These are phyloP conservation scores for Pyronema domesticum DNA, from an alignment of 495 filamentous ascomycete species.

Conservation along the genomic window DNA sequence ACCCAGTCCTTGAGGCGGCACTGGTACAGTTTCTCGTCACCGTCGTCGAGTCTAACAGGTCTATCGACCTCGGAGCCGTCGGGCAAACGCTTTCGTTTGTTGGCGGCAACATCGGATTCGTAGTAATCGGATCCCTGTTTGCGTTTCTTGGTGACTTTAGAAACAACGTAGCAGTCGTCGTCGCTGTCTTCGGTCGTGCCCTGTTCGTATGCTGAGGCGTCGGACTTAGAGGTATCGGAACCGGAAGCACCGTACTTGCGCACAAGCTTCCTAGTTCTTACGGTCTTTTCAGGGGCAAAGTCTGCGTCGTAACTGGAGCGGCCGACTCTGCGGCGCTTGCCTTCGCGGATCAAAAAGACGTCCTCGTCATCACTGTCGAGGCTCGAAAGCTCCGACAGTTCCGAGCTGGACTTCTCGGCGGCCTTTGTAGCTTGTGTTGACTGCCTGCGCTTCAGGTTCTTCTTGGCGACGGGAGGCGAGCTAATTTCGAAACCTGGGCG, in stretches of 20 bases:
- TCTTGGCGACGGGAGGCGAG: neutral
- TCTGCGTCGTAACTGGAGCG: conserved; percentile 10
- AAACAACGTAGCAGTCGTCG: conserved; percentile 19
- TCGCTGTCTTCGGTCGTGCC: neutral
- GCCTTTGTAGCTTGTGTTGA: neutral
- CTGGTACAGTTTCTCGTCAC: conserved; percentile 72
- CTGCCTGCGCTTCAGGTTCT: neutral
- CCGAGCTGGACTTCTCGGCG: neutral
- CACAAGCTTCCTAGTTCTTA: neutral
- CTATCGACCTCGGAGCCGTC: neutral
- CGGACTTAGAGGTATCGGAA: neutral
- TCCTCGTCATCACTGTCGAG: conserved; percentile 7
- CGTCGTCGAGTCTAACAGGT: conserved; percentile 49
- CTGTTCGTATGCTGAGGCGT: neutral
- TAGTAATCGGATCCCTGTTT: conserved; percentile 27
- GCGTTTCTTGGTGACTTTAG: conserved; percentile 24
- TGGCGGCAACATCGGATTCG: conserved; percentile 36
- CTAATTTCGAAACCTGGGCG: conserved; percentile 54
- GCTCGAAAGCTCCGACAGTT: conserved; percentile 4
- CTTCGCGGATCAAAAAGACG: conserved; percentile 5
- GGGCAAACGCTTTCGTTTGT: conserved; percentile 35
- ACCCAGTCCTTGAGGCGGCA: conserved; percentile 59
- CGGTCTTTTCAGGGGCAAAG: neutral
- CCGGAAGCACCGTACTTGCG: neutral
- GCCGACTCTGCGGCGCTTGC: conserved; percentile 21